Base-by-base conservation (phyloP, 2,329 filamentous ascomycete species). In the Colletotrichum liriopes region DNA sequence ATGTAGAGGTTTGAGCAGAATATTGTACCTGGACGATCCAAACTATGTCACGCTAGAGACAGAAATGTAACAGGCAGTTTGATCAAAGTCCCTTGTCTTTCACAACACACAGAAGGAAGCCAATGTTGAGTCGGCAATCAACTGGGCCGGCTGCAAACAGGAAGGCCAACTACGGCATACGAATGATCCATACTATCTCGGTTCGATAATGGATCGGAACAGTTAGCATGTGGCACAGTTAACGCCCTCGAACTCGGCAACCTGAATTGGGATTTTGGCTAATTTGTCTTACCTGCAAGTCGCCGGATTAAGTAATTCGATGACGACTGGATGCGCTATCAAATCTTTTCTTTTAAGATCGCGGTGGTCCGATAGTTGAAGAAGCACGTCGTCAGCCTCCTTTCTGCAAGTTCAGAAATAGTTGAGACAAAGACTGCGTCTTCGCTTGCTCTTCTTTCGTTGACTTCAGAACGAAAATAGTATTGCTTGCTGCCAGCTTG, bases 381-480 rank as follows among this genome's bases (percentile, higher is more conserved):
- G 12, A 11, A 16, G 16, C 14, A 11, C 9, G 12, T 14, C 12
- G 5, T 0, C 1, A 6, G 6, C 8, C 8, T 11, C 9, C 9
- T 7, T n/a, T 18, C 8, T 20, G 51, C 18, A 35, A n/a, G 8
- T 14, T 20, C 26, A 3, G 6, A 16, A 3, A 9, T 54, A 8
- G 2, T 7, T 32, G 4, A 4, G 6, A 37, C 35, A 37, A 11
- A 52, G 26, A 1, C 16, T 5, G 14, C 5, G 14, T 18, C 26
- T 16, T 14, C 2, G 6, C 29, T 20, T 2, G 2, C 29, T n/a
- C 43, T 14, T n/a, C 20, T 32, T 16, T 14, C 29, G 9, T 29
- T 1, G 11, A 5, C 5, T 37, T 18, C 2, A 11, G 52, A 3
- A 3, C 2, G 2, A 2, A 18, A 14, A 20, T 29, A 37, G 29